Conservation (phyloP, 257 asterid species). For the Eucommia ulmoides region DNA sequence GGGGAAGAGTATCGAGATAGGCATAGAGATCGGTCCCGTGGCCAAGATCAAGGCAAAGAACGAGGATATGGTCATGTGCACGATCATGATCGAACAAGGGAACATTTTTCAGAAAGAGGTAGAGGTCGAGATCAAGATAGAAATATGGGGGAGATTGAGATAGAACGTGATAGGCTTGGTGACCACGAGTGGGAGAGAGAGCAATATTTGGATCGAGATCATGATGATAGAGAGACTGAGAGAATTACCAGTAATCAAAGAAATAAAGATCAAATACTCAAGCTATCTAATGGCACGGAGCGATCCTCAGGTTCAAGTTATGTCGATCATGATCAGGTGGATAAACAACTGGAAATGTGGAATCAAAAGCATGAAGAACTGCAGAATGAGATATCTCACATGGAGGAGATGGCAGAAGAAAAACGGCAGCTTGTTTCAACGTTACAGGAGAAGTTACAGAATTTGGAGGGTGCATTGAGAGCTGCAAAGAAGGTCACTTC, state of each 20-base stretch:
- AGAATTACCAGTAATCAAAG: conserved; percentile 32
- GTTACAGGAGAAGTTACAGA: too few species aligned
- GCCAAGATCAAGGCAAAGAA: conserved; percentile 34
- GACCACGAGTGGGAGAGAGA: conserved; percentile 45
- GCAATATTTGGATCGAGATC: conserved; percentile 17
- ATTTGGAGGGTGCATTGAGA: too few species aligned
- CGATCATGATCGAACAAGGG: conserved; percentile 36
- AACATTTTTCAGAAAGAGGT: conserved; percentile 34
- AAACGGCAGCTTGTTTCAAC: too few species aligned
- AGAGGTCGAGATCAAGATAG: conserved; percentile 26
- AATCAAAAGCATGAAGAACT: neutral
- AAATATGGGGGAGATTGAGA: conserved; percentile 28
- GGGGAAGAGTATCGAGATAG: conserved; percentile 32
- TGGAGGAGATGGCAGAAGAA: too few species aligned
- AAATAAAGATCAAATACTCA: conserved; percentile 28
- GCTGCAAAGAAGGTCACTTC: too few species aligned
- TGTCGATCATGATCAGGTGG: neutral
- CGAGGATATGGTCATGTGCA: conserved; percentile 31
- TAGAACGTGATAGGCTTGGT: conserved; percentile 37
- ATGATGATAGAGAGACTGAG: conserved; percentile 25
- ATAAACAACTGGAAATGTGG: neutral
- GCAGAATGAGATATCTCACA: neutral
- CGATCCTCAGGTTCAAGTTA: neutral
- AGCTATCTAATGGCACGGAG: conserved; percentile 8
- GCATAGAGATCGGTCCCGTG: conserved; percentile 41